Evolutionary conservation across 495 filamentous ascomycete genomes (phyloP), one percentile per base, ranked within the genome.

Genomic region (Neurospora tetraspora): DNA sequence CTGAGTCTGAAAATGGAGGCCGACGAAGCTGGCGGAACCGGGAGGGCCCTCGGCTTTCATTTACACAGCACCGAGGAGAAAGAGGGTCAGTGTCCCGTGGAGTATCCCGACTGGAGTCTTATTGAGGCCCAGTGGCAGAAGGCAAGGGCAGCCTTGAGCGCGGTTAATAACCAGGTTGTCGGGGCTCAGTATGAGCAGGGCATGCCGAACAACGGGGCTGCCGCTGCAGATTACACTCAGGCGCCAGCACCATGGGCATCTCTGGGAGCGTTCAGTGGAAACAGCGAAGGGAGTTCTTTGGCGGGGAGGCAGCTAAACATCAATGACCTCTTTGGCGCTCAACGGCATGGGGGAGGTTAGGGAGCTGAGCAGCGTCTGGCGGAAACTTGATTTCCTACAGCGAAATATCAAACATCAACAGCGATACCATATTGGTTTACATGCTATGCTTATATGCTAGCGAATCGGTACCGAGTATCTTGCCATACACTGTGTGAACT

Each of bases 1-100:
- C 78, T 85, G 20, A 83, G 82, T 68, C 81, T 85, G 71, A 80
- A 80, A 69, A 75, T 85, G n/a, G 81, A 81, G 42, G 76, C 81
- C 34, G 76, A 77, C 53, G 31, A 39, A 42, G 14, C 38, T 40
- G 34, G 6, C 34, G 20, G 40, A 59, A 27, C 53, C 53, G 53
- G 53, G 53, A 31, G 27, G 14, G 53, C 53, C 18, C 31, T 31
- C 27, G 53, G 53, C 23, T 65, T 65, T 18, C 53, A 65, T 65
- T 18, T 65, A 65, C 53, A 65, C 53, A 65, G 53, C 53, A 16
- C 27, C 12, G 53, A 65, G 53, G 53, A 65, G 27, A 65, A 65
- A 14, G 53, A 34, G 12, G 20, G 45, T 14, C 47, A 31, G 11
- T 61, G 12, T 31, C 27, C 12, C 12, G 12, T 34, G 6, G 53